A percentile compares a stretch with the other conserved stretches of the same genome.
phyloP scores from a whole-genome alignment of 352 stramenopile species.

The Globisporangium cylindrosporum region DNA sequence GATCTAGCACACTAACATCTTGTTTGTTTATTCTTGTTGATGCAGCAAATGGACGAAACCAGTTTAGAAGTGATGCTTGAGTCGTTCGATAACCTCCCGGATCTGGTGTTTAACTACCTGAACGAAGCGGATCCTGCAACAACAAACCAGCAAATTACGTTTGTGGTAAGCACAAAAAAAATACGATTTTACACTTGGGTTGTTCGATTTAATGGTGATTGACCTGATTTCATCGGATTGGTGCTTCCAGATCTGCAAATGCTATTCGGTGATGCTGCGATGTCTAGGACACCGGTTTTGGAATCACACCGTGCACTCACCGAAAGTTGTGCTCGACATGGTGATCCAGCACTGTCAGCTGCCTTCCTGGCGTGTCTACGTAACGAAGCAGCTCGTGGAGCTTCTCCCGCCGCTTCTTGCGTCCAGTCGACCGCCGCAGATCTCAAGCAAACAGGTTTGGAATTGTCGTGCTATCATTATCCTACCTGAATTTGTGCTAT shows the following conservation, averaged over 20 bases:
- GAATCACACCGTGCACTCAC: slow-evolving; percentile 74
- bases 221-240: neutral
- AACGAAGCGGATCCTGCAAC: slow-evolving; percentile 60
- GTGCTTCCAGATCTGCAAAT: slow-evolving; percentile 66
- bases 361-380: slow-evolving; percentile 64
- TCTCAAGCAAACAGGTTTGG: slow-evolving; percentile 38
- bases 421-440: slow-evolving; percentile 65
- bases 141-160: slow-evolving; percentile 69
- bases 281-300: slow-evolving; percentile 82
- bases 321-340: slow-evolving; percentile 62
- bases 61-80: slow-evolving; percentile 77
- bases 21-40: neutral
- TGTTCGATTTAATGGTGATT: neutral
- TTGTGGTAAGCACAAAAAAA: slow-evolving; percentile 53
- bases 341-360: slow-evolving; percentile 67
- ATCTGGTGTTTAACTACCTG: slow-evolving; percentile 83
- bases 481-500: neutral
- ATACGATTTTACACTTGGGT: neutral
- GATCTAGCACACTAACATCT: neutral
- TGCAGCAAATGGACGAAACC: slow-evolving; percentile 75
- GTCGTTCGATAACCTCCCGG: slow-evolving; percentile 85
- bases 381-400: slow-evolving; percentile 81
- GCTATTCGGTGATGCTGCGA: slow-evolving; percentile 67
- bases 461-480: neutral
- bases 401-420: slow-evolving; percentile 60